Evolutionary conservation across 1,284 basidiomycete genomes (phyloP), one percentile per base, ranked within the genome.

Genomic region (Apiotrichum domesticum): DNA sequence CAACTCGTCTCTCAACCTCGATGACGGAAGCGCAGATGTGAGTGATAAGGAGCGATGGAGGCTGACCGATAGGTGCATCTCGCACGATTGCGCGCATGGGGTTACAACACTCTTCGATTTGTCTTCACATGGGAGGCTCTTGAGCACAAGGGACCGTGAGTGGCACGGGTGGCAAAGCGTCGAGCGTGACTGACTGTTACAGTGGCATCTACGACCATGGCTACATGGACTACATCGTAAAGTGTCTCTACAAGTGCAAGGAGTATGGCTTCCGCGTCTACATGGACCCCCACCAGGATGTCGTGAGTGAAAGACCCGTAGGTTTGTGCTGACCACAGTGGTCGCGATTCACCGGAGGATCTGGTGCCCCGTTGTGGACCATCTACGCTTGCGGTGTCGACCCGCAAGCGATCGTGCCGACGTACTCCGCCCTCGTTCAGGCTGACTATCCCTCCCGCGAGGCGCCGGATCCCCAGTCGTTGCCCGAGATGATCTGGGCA

Each of bases 221-320:
- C 42, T 98, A 87, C 73, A 91, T 98, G 80, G 88, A 95, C 66
- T 98, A 98, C 69, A 88, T 87, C 4, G 82, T 98, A 29, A 83
- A 83, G 15, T 88, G 96, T 0, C 80, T 98, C 14, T 81, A 84
- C 45, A 94, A 93, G 75, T 91, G 91, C 79, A 94, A 94, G 71
- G 85, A 91, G 56, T 89, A 89, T 69, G 95, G 95, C n/a, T 98
- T 98, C 77, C 84, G 84, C 63, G 84, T 98, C 5, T 96, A 85
- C 75, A 87, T 98, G 82, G 93, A 98, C 72, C 94, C 95, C 5
- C 95, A 98, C 77, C 95, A 98, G 78, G 95, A 98, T 71, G 83
- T 85, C 40, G 93, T 96, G 72, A 74, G 93, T 84, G 8, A 21
- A 21, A 21, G 10, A 34, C 6, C 33, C 4, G 21, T 21, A 21